Evolutionary conservation across 2,329 filamentous ascomycete species (phyloP), one percentile per base, ranked within the genome.

Genomic region (Ceratocystis diversiconidia): DNA sequence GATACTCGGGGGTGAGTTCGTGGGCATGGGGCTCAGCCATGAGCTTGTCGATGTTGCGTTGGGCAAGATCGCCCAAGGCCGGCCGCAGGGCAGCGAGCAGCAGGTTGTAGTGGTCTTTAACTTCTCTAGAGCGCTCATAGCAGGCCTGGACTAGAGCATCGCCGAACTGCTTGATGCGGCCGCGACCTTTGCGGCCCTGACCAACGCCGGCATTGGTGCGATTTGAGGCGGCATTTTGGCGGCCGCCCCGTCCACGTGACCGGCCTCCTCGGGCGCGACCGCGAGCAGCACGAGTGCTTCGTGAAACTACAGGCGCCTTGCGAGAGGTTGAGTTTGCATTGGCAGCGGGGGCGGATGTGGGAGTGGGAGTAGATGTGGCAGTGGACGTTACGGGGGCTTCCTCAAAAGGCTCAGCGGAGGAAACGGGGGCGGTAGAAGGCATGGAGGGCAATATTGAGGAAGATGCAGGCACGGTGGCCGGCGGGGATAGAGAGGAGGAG

Each of bases 61-160:
- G 81, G 19, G 85, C 84, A 22, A 90, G 77, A 71, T 88, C 85
- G 67, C 85, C 83, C 15, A 88, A 76, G 8, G 84, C 79, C 17
- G 82, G 82, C 73, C 87, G 88, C 70, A 88, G 74, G 36, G 81
- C 78, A 70, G 82, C 80, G 67, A 83, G 80, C 63, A 89, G 80
- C 66, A 80, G 77, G n/a, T 83, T 79, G 73, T 83, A 89, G 28
- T 79, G 79, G 65, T 83, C 82, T 73, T 86, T 86, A 70, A 89
- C 77, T 70, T 87, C 81, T 69, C 86, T 79, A 72, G 86, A 83
- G 65, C 87, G 84, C 72, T 85, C 82, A 69, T 83, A 81, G 66
- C 79, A 79, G 62, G 81, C 82, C 72, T 85, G 82, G 64, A 80
- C 78, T 68, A 77, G 79, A 68, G 77, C 75, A 69, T 81, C 79